Conservation (phyloP, 2,329 filamentous ascomycete species). For the Ascochyta clinopodiicola region DNA sequence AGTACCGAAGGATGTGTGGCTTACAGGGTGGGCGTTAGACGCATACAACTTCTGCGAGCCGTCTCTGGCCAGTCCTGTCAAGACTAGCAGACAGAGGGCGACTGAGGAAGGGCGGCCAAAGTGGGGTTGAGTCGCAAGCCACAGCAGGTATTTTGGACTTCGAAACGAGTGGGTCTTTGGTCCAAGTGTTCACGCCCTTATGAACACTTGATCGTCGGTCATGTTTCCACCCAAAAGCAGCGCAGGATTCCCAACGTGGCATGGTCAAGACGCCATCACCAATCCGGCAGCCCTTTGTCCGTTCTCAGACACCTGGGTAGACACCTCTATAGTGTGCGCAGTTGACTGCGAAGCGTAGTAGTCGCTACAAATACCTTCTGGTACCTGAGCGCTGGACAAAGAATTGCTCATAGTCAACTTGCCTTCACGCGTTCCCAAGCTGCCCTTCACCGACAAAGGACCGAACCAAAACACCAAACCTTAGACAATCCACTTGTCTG, state of each 20-base stretch:
- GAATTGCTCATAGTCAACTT: conserved; percentile 43
- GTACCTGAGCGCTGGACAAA: conserved; percentile 46
- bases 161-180: conserved; percentile 25
- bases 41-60: conserved; percentile 35
- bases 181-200: conserved; percentile 17
- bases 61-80: conserved; percentile 29
- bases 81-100: conserved; percentile 25
- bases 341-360: conserved; percentile 39
- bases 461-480: conserved; percentile 40
- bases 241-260: conserved; percentile 38
- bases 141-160: conserved; percentile 34
- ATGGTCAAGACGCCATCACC: conserved; percentile 42
- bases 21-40: conserved; percentile 24
- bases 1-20: conserved; percentile 29
- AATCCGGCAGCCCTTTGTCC: conserved; percentile 51
- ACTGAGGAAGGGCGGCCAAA: conserved; percentile 27
- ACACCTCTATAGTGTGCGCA: conserved; percentile 45
- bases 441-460: conserved; percentile 43
- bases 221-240: conserved; percentile 44
- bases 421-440: conserved; percentile 40
- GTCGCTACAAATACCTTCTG: conserved; percentile 50
- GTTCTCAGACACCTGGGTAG: conserved; percentile 45
- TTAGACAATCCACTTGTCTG: conserved; percentile 43
- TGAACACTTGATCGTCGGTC: conserved; percentile 27
- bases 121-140: conserved; percentile 34